A percentile compares a stretch with the other conserved stretches of the same genome.
Conservation (phyloP, 345 rosid genomes). For the Populus tremula region DNA sequence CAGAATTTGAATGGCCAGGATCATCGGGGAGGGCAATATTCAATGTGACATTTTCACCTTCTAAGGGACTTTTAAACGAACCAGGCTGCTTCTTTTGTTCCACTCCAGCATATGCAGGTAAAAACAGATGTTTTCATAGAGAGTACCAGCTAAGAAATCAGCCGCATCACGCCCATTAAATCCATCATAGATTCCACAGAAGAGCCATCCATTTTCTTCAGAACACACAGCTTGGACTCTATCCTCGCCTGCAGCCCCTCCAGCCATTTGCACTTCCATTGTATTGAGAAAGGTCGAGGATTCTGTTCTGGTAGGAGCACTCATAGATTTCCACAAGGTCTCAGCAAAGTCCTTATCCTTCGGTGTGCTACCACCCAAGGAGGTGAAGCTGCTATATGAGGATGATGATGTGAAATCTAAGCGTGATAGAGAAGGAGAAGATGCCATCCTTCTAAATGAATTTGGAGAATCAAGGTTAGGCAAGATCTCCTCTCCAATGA, state of each 20-base stretch:
- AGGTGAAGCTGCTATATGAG: constrained; percentile 1
- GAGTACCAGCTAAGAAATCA: neutral
- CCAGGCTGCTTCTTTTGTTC: neutral
- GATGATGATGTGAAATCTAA: neutral
- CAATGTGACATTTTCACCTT: neutral
- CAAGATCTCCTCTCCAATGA: constrained; percentile 6
- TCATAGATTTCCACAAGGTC: neutral
- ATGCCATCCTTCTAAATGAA: constrained; percentile 1
- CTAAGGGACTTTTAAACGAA: neutral
- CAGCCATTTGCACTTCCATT: constrained; percentile 1
- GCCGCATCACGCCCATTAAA: constrained; percentile 6
- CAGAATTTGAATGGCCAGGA: neutral
- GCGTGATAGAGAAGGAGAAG: constrained; percentile 5
- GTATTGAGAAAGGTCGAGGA: constrained; percentile 2
- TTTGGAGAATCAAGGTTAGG: constrained; percentile 5
- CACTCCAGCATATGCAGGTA: constrained; percentile 1
- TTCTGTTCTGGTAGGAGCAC: constrained; percentile 1
- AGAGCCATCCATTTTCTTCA: constrained; percentile 3
- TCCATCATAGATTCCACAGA: constrained; percentile 5
- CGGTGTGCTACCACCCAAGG: neutral
- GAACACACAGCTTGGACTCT: constrained; percentile 8
- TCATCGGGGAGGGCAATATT: neutral
- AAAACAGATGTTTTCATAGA: constrained; percentile 4
- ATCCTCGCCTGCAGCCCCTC: constrained; percentile 10
- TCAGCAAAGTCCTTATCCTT: neutral